Conservation (phyloP, 2,329 filamentous ascomycete species). For the Annulohypoxylon truncatum region DNA sequence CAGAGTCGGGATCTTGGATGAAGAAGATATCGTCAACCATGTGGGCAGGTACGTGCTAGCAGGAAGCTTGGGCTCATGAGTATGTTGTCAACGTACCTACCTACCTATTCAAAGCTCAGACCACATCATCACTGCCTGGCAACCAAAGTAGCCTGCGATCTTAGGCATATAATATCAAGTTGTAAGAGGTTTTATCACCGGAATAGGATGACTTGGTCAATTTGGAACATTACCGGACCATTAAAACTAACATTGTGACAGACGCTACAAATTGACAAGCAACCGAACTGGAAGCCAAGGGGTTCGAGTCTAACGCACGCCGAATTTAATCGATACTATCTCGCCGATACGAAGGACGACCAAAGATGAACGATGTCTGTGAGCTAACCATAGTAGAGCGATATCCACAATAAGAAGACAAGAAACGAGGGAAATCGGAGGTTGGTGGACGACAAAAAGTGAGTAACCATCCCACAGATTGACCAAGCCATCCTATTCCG, state of each 20-base stretch:
- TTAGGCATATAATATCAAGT: slow-evolving; percentile 1
- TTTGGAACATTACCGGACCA: not conserved
- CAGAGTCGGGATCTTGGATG: too few species aligned
- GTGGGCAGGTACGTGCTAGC: not conserved
- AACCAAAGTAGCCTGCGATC: not conserved
- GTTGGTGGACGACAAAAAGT: not conserved
- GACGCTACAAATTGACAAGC: not conserved
- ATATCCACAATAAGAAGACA: too few species aligned
- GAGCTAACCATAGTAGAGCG: too few species aligned
- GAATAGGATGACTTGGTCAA: slow-evolving; percentile 15
- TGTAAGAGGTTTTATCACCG: not conserved
- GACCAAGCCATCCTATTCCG: slow-evolving; percentile 1
- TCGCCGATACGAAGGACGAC: too few species aligned
- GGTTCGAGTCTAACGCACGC: not conserved
- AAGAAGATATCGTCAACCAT: not conserved
- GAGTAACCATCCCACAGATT: not conserved
- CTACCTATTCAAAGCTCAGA: not conserved
- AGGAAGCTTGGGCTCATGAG: not conserved
- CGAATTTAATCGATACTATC: not conserved
- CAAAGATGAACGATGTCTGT: too few species aligned
- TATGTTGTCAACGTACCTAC: not conserved
- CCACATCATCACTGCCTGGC: not conserved
- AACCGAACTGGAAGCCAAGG: not conserved
- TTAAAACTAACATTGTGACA: not conserved
- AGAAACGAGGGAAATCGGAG: not conserved